phyloP scores from a whole-genome alignment of 345 rosid species.

The rapeseed (Brassica napus) region DNA sequence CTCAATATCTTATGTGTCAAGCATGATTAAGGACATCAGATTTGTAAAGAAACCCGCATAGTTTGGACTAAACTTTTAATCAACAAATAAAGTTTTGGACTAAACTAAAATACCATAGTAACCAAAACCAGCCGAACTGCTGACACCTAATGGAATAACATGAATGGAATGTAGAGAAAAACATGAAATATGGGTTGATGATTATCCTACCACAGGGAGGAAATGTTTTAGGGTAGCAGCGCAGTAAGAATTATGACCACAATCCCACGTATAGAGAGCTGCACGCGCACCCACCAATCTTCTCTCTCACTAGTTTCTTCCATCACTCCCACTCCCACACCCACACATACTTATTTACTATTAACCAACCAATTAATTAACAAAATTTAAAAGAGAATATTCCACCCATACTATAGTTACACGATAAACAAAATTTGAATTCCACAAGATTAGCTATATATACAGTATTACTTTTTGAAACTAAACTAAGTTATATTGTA shows the following conservation, averaged over 20 bases:
- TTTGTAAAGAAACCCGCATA: neutral
- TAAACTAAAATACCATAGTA: neutral
- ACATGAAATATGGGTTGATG: too few relatives aligned
- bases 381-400: neutral
- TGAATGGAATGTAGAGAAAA: too few relatives aligned
- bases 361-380: conserved; percentile 10
- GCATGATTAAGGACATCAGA: neutral
- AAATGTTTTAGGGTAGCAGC: conserved; percentile 14
- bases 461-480: too few relatives aligned
- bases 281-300: conserved; percentile 84
- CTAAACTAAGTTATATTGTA: too few relatives aligned
- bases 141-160: neutral
- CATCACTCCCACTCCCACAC: conserved; percentile 33
- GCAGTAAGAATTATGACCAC: conserved; percentile 56
- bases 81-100: neutral
- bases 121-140: neutral
- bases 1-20: neutral
- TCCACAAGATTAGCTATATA: neutral
- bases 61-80: neutral
- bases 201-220: neutral
- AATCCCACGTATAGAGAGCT: conserved; percentile 51
- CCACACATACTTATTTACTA: conserved; percentile 27
- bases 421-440: neutral
- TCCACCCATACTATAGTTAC: neutral
- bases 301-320: conserved; percentile 28